Evolutionary conservation across 768 basidiomycete species (phyloP).

Genomic region (Pulveroboletus frians): DNA sequence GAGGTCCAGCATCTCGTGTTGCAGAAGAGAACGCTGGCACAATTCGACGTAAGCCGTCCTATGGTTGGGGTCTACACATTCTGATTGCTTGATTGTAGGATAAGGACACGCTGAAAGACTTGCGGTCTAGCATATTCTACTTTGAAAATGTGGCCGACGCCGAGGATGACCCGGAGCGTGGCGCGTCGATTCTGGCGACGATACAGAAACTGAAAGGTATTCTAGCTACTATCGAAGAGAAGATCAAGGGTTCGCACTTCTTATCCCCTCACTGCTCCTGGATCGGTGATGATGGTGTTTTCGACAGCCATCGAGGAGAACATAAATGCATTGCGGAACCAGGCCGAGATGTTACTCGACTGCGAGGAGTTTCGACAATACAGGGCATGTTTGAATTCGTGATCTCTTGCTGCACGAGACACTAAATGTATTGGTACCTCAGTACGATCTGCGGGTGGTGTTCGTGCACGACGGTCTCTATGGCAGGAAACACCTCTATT

Average conservation of each 20-base stretch:
- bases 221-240: constrained; percentile 46
- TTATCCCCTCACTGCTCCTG: background rate
- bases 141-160: constrained; percentile 61
- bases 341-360: constrained; percentile 47
- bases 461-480: constrained; percentile 73
- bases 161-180: constrained; percentile 44
- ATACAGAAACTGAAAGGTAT: constrained; percentile 48
- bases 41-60: constrained; percentile 47
- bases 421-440: background rate
- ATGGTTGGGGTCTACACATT: background rate
- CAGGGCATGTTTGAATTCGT: constrained; percentile 37
- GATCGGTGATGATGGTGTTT: background rate
- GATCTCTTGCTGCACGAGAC: background rate
- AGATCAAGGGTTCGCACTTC: constrained; percentile 45
- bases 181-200: constrained; percentile 39
- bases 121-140: constrained; percentile 61
- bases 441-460: constrained; percentile 82
- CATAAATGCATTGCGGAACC: constrained; percentile 41
- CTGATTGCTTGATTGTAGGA: constrained; percentile 35
- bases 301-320: constrained; percentile 48
- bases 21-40: constrained; percentile 45
- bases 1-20: constrained; percentile 45
- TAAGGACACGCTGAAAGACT: constrained; percentile 56
- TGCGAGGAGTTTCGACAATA: constrained; percentile 60
- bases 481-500: constrained; percentile 73